phyloP scores from a whole-genome alignment of 495 filamentous ascomycete genomes.

The Aspergillus ellipticus region DNA sequence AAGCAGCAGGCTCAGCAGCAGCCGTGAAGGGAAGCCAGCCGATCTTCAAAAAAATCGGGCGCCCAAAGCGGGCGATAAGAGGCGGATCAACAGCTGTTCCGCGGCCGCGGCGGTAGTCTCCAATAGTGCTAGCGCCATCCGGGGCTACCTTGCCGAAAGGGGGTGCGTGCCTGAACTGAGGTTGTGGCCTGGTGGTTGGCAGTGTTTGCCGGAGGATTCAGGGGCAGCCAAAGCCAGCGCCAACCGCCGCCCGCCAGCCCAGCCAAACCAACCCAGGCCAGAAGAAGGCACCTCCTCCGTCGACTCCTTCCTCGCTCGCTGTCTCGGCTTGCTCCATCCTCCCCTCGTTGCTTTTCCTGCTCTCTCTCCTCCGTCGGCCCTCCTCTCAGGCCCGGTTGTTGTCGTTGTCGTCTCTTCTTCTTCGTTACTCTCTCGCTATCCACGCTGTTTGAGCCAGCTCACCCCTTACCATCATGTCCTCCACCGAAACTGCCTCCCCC shows the following conservation, averaged over 20 bases:
- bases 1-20: conserved; percentile 4
- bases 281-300: conserved; percentile 12
- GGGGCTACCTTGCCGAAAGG: not conserved
- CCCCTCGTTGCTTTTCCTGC: conserved; percentile 6
- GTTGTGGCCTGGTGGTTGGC: conserved; percentile 6
- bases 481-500: conserved; percentile 80
- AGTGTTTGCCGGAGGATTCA: conserved; percentile 19
- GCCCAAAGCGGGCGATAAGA: conserved; percentile 25
- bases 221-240: conserved; percentile 16
- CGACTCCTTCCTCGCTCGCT: conserved; percentile 6
- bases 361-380: conserved; percentile 1
- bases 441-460: conserved; percentile 17
- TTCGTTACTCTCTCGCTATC: conserved; percentile 15
- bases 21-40: no score
- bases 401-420: conserved; percentile 14
- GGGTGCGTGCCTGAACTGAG: not conserved
- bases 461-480: conserved; percentile 59
- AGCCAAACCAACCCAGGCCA: conserved; percentile 16
- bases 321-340: conserved; percentile 16
- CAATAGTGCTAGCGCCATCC: conserved; percentile 16
- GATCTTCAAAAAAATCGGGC: conserved; percentile 20
- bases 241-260: conserved; percentile 1
- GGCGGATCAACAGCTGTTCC: conserved; percentile 24
- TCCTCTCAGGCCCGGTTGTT: conserved; percentile 1
- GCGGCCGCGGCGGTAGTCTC: conserved; percentile 16